phyloP scores from a whole-genome alignment of 2,329 filamentous ascomycete species.

The Fusarium fujikuroi region DNA sequence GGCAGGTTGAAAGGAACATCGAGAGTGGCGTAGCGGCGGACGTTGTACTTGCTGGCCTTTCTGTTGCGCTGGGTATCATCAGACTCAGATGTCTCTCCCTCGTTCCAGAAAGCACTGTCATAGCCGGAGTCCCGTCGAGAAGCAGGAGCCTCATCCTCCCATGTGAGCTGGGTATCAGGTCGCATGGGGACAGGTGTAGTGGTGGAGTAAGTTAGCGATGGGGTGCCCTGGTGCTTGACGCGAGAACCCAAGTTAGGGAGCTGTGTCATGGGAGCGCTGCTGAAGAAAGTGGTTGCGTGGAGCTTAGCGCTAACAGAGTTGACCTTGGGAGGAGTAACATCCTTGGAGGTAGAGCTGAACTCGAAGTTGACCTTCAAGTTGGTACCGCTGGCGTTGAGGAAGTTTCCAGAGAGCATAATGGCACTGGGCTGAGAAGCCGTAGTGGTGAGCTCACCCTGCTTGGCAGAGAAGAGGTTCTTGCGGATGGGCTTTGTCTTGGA shows the following conservation, averaged over 20 bases:
- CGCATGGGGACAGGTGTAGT: constrained; percentile 55
- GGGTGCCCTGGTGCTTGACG: constrained; percentile 52
- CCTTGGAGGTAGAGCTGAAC: constrained; percentile 58
- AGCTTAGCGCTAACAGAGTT: constrained; percentile 62
- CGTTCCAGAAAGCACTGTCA: constrained; percentile 53
- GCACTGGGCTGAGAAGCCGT: constrained; percentile 59
- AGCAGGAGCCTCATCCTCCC: constrained; percentile 52
- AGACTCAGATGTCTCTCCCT: constrained; percentile 51
- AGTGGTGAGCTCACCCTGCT: constrained; percentile 61
- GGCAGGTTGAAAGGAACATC: constrained; percentile 62
- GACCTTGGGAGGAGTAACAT: constrained; percentile 59
- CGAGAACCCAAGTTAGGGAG: constrained; percentile 64
- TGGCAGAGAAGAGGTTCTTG: constrained; percentile 63
- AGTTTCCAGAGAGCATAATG: constrained; percentile 62
- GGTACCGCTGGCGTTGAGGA: constrained; percentile 55
- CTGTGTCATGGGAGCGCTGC: constrained; percentile 55
- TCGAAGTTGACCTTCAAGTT: constrained; percentile 57
- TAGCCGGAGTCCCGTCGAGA: constrained; percentile 65
- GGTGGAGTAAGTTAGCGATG: constrained; percentile 59
- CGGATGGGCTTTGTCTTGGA: constrained; percentile 63
- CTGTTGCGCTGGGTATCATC: constrained; percentile 36
- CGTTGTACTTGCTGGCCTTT: constrained; percentile 46
- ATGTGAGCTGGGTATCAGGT: constrained; percentile 51
- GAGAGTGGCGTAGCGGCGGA: constrained; percentile 56
- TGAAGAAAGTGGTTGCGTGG: constrained; percentile 63